These are phyloP conservation scores for Abortiporus biennis DNA, from an alignment of 1,284 basidiomycete genomes.

Conservation along the genomic window DNA sequence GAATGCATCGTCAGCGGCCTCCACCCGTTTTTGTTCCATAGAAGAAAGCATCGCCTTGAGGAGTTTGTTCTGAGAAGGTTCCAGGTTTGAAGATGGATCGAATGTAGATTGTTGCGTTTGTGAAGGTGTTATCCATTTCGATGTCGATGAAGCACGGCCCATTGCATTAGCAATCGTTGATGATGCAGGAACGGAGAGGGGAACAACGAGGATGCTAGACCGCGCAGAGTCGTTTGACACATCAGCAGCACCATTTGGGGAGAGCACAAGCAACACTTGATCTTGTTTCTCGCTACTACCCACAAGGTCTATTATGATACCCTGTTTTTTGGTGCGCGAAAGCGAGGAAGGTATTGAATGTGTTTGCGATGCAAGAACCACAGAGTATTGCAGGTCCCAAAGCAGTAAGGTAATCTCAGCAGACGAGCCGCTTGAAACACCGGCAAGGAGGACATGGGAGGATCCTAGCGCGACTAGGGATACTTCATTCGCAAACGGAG, in stretches of 20 bases:
- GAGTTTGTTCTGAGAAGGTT: conserved; percentile 29
- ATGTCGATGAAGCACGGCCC: conserved; percentile 40
- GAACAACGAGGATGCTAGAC: conserved; percentile 53
- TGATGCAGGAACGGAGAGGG: conserved; percentile 38
- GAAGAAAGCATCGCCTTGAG: conserved; percentile 30
- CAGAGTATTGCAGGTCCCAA: conserved; percentile 70
- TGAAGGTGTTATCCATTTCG: conserved; percentile 40
- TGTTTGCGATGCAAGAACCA: conserved; percentile 51
- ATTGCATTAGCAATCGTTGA: conserved; percentile 62
- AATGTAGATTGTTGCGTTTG: neutral
- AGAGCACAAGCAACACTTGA: conserved; percentile 53
- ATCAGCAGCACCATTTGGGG: conserved; percentile 24
- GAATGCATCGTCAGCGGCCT: conserved; percentile 41
- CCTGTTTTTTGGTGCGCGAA: conserved; percentile 27
- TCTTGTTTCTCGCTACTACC: conserved; percentile 23
- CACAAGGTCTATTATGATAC: conserved; percentile 28
- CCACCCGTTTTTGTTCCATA: conserved; percentile 20
- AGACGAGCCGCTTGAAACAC: conserved; percentile 30
- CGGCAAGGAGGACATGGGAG: conserved; percentile 58
- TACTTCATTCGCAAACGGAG: conserved; percentile 21
- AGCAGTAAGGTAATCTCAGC: conserved; percentile 51
- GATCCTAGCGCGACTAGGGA: conserved; percentile 52
- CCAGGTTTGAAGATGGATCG: conserved; percentile 15
- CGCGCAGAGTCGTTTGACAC: conserved; percentile 13
- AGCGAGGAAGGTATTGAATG: conserved; percentile 49